Base-by-base conservation (phyloP, 306 rosid genomes). In the Ochetophila trinervis region DNA sequence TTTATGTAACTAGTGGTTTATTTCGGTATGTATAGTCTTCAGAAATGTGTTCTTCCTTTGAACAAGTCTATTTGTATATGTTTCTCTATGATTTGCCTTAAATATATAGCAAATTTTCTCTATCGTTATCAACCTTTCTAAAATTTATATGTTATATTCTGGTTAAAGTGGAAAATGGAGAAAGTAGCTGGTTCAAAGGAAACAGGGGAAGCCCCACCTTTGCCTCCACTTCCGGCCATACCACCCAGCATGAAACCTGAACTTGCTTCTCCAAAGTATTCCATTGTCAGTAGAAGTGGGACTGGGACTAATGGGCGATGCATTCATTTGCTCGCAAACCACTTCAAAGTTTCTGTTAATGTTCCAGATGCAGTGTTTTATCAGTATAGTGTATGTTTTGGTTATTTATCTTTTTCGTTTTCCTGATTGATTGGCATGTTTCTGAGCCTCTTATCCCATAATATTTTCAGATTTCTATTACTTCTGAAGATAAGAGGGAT, bases 331-430 rank as follows among this genome's bases (percentile, higher is more conserved):
- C 83, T 79, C 18, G 56, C 85, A 30, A 93, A 93, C 71, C 87
- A 85, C 80, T 93, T 86, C 50, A 75, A 77, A 76, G 97, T 86
- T 62, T 73, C 86, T 37, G 65, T 79, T 34, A 67, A 57, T 54
- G 78, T 53, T 67, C 82, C 84, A 4, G 90, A 93, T 74, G 86
- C 95, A 32, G 67, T 78, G 10, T 93, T 93, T 84, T 89, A 77
- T 77, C 98, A 89, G 79, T 93, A 93, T 63, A 81, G 50, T 78
- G 98, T 93, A 87, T 66, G 96, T 70, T 53, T 58, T 42, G 45
- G 24, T 65, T 4, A 27, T 57, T n/a, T 57, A n/a, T 57, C 61
- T 53, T 42, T 57, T 76, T 19, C 53, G 6, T 62, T 64, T 69
- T 23, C 49, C 19, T 1, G 17, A 23, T 22, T 70, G 49, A 6